Conservation (phyloP, 495 filamentous ascomycete genomes). For the Penicillium flavigenum region DNA sequence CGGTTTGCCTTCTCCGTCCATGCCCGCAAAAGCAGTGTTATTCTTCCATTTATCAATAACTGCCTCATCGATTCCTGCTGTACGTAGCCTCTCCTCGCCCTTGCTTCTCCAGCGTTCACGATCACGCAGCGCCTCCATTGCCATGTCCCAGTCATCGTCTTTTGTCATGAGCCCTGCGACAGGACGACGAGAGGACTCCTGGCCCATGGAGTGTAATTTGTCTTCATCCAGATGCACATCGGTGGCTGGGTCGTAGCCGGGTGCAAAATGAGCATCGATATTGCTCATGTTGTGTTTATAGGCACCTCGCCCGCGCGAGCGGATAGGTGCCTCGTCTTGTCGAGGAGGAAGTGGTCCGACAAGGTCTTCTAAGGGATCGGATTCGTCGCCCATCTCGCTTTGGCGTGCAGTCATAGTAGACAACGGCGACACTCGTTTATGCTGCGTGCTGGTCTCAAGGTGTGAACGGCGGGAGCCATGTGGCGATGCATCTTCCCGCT, state of each 20-base stretch:
- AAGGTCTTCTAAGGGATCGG: conserved; percentile 75
- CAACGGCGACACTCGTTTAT: conserved; percentile 3
- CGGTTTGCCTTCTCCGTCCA: conserved; percentile 47
- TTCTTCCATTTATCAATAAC: conserved; percentile 78
- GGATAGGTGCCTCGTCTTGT: conserved; percentile 37
- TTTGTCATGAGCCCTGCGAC: conserved; percentile 46
- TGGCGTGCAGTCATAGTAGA: background rate
- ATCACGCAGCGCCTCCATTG: conserved; percentile 78
- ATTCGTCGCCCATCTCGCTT: conserved; percentile 45
- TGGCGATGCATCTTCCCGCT: conserved; percentile 4
- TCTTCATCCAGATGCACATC: conserved; percentile 64
- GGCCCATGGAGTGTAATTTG: conserved; percentile 21
- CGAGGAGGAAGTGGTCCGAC: conserved; percentile 75
- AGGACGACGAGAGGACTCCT: conserved; percentile 35
- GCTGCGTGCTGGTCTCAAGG: conserved; percentile 4
- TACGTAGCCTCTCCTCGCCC: conserved; percentile 73
- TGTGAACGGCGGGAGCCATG: conserved; percentile 17
- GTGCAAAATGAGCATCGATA: conserved; percentile 78
- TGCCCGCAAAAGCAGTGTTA: conserved; percentile 39
- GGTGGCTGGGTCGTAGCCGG: conserved; percentile 70
- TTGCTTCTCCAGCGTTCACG: conserved; percentile 75
- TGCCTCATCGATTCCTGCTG: conserved; percentile 76
- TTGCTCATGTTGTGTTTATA: conserved; percentile 54
- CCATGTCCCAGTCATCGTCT: conserved; percentile 77
- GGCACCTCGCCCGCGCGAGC: conserved; percentile 75